These are phyloP conservation scores for Globisporangium middletonii DNA, from an alignment of 352 stramenopile species.

Conservation along the genomic window DNA sequence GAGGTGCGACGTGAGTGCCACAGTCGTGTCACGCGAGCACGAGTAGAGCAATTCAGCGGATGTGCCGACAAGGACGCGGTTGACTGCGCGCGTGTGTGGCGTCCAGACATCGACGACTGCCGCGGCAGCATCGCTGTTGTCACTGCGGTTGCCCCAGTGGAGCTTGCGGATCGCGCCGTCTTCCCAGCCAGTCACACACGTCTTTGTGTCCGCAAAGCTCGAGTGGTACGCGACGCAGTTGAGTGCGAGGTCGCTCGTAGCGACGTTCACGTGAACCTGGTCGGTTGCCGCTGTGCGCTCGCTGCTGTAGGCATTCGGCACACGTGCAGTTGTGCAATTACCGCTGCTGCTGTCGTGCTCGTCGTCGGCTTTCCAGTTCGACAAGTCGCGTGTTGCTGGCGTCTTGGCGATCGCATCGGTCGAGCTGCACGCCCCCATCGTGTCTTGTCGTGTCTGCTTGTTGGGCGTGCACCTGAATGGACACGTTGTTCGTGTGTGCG, in stretches of 20 bases:
- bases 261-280: background rate
- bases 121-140: background rate
- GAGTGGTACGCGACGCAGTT: slow-evolving; percentile 43
- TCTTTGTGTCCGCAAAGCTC: slow-evolving; percentile 11
- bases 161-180: slow-evolving; percentile 53
- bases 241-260: slow-evolving; percentile 23
- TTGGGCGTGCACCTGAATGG: background rate
- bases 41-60: slow-evolving; percentile 51
- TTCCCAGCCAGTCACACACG: slow-evolving; percentile 63
- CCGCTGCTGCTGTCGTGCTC: background rate
- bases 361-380: slow-evolving; percentile 41
- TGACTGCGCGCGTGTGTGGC: slow-evolving; percentile 53
- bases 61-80: slow-evolving; percentile 41
- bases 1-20: slow-evolving; percentile 38
- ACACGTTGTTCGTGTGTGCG: background rate
- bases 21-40: slow-evolving; percentile 70
- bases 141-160: slow-evolving; percentile 21
- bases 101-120: slow-evolving; percentile 31
- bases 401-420: slow-evolving; percentile 11
- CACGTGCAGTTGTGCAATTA: background rate
- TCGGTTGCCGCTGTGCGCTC: background rate
- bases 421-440: slow-evolving; percentile 53
- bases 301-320: slow-evolving; percentile 2
- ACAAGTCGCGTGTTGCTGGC: slow-evolving; percentile 19
- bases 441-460: slow-evolving; percentile 18